Evolutionary conservation across 305 asterid genomes (phyloP).

Genomic region (Plantago lanceolata): DNA sequence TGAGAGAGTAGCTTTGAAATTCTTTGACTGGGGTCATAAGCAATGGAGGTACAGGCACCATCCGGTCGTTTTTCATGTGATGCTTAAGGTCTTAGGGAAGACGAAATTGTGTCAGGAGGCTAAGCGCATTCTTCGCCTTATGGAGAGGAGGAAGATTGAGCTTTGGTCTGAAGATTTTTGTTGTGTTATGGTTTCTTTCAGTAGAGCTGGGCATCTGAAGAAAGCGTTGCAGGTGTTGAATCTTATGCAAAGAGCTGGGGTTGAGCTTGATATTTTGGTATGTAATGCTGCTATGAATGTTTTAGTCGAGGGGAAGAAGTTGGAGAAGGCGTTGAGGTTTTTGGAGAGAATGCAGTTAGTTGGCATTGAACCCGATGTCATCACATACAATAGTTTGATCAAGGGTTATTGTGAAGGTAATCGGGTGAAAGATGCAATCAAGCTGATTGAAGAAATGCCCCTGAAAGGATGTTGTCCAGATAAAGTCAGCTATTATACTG

Average conservation of each 20-base stretch:
- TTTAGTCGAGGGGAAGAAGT: slow-evolving; percentile 67
- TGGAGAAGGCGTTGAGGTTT: slow-evolving; percentile 74
- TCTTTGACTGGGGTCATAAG: slow-evolving; percentile 87
- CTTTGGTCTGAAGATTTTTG: slow-evolving; percentile 69
- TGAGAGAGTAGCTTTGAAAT: slow-evolving; percentile 70
- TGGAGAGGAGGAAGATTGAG: slow-evolving; percentile 57
- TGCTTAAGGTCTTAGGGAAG: slow-evolving; percentile 73
- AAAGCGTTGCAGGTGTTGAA: slow-evolving; percentile 75
- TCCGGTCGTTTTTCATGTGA: slow-evolving; percentile 58
- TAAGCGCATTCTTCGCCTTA: slow-evolving; percentile 67
- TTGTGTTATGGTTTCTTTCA: slow-evolving; percentile 83
- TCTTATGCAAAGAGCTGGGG: slow-evolving; percentile 69
- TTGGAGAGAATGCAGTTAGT: slow-evolving; percentile 65
- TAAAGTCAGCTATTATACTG: slow-evolving; percentile 70
- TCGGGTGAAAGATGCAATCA: slow-evolving; percentile 50
- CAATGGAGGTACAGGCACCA: slow-evolving; percentile 88
- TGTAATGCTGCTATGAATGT: slow-evolving; percentile 79
- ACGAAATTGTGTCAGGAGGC: slow-evolving; percentile 94
- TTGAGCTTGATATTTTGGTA: slow-evolving; percentile 54
- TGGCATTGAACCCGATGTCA: slow-evolving; percentile 63
- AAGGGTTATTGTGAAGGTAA: slow-evolving; percentile 78
- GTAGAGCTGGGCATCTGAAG: slow-evolving; percentile 79
- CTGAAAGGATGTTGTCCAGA: slow-evolving; percentile 65
- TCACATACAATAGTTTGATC: slow-evolving; percentile 73
- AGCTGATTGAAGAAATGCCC: slow-evolving; percentile 69